Conservation (phyloP, 768 basidiomycete species). For the Basidioascus undulatus region DNA sequence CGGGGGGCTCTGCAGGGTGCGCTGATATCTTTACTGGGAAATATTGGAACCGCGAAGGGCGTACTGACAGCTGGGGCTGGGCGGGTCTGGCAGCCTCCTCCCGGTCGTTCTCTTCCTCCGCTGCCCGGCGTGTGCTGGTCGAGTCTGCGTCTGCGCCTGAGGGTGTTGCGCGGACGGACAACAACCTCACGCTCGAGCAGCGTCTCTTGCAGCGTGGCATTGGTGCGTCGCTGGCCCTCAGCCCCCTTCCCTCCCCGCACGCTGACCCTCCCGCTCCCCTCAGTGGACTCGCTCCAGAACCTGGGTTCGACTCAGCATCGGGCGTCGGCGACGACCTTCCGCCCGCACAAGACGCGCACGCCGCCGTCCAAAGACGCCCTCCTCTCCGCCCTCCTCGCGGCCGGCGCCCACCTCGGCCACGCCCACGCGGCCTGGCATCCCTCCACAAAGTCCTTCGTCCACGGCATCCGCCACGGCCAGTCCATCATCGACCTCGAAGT, state of each 20-base stretch:
- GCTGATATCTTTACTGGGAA: too few species aligned
- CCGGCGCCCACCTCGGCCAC: constrained; percentile 88
- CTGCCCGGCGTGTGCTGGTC: too few species aligned
- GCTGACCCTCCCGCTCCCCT: constrained; percentile 2
- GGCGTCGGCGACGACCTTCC: constrained; percentile 41
- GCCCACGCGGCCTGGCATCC: constrained; percentile 59
- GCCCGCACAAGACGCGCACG: constrained; percentile 44
- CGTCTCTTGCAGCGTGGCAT: too few species aligned
- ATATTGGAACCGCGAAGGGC: too few species aligned
- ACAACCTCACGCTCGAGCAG: too few species aligned
- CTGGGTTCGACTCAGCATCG: constrained; percentile 58
- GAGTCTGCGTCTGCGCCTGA: too few species aligned
- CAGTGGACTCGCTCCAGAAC: constrained; percentile 37
- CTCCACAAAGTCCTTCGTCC: constrained; percentile 78
- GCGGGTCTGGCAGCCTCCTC: too few species aligned
- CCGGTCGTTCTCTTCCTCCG: too few species aligned
- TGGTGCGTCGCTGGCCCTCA: too few species aligned
- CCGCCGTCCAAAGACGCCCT: constrained; percentile 38
- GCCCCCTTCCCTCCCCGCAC: constrained; percentile 7
- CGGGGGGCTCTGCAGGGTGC: too few species aligned
- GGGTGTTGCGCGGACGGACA: too few species aligned
- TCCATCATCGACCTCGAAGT: constrained; percentile 88
- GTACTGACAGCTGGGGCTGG: too few species aligned
- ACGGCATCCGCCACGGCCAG: constrained; percentile 68
- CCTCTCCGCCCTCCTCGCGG: constrained; percentile 67